phyloP scores from a whole-genome alignment of 2,329 filamentous ascomycete species.

The Pseudocercospora fuligena region DNA sequence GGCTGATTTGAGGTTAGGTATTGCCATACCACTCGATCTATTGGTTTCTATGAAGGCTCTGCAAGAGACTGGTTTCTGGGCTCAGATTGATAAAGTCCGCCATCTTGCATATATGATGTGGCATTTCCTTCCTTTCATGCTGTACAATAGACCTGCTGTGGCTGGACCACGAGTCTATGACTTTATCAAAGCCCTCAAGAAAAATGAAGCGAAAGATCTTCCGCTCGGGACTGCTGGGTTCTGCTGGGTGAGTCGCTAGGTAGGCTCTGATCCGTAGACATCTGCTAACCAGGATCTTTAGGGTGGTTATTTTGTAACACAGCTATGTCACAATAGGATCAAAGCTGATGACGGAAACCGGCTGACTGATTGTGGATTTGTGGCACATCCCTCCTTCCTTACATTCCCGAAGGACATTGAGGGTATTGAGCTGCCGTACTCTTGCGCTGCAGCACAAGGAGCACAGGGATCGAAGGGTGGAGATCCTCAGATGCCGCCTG shows the following conservation, averaged over 20 bases:
- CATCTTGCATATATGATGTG: conserved; percentile 34
- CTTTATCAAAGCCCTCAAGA: conserved; percentile 38
- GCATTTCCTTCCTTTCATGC: conserved; percentile 37
- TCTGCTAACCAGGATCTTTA: conserved; percentile 23
- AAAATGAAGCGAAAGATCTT: conserved; percentile 36
- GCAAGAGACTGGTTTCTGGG: conserved; percentile 37
- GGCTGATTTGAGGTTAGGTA: conserved; percentile 27
- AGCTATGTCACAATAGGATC: conserved; percentile 40
- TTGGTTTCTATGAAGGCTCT: conserved; percentile 40
- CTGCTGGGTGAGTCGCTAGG: conserved; percentile 17
- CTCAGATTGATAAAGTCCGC: conserved; percentile 39
- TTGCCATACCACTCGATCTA: conserved; percentile 33
- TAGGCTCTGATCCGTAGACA: neutral
- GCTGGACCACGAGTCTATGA: conserved; percentile 35
- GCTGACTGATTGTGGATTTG: conserved; percentile 42
- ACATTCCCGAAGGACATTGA: conserved; percentile 43
- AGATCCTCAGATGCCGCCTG: conserved; percentile 37
- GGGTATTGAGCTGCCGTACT: conserved; percentile 40
- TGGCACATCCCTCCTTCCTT: conserved; percentile 43
- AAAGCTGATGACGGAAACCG: conserved; percentile 38
- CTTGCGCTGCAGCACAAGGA: conserved; percentile 35
- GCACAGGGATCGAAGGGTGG: conserved; percentile 32
- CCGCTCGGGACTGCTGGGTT: conserved; percentile 44
- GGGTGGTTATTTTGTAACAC: conserved; percentile 43
- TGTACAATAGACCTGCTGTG: conserved; percentile 23